A percentile compares a stretch with the other conserved stretches of the same genome.
phyloP scores from a whole-genome alignment of 257 asterid genomes.

The Ajuga chamaepitys region DNA sequence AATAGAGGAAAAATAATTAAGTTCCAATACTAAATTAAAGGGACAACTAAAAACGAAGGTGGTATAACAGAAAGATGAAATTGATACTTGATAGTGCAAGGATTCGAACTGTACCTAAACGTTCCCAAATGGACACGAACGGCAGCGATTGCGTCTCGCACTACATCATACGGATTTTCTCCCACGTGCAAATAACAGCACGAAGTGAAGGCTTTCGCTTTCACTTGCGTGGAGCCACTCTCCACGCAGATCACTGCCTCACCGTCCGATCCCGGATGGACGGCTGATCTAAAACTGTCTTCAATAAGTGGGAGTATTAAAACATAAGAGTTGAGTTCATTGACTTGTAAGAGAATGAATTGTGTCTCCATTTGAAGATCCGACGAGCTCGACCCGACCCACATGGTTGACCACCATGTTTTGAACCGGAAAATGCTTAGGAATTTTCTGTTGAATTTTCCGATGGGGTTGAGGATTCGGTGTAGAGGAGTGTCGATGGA shows the following conservation, averaged over 20 bases:
- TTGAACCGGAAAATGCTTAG: constrained; percentile 40
- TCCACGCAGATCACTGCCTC: constrained; percentile 24
- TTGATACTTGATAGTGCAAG: too few species aligned
- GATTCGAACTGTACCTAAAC: constrained; percentile 21
- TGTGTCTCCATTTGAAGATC: constrained; percentile 42
- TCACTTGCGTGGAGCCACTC: constrained; percentile 39
- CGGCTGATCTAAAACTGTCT: constrained; percentile 28
- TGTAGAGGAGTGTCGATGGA: constrained; percentile 19
- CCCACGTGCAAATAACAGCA: constrained; percentile 25
- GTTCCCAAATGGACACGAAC: constrained; percentile 30
- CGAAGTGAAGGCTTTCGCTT: constrained; percentile 18
- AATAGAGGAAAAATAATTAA: too few species aligned
- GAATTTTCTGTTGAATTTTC: constrained; percentile 28
- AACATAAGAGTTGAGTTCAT: constrained; percentile 27
- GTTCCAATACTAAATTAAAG: too few species aligned
- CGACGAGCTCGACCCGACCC: constrained; percentile 33
- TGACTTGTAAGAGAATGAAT: constrained; percentile 22
- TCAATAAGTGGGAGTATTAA: constrained; percentile 32
- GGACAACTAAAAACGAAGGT: too few species aligned
- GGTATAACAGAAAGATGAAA: too few species aligned
- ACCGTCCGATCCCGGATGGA: constrained; percentile 27
- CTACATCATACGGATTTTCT: constrained; percentile 28
- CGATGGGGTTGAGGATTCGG: constrained; percentile 31
- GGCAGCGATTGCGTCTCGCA: constrained; percentile 25
- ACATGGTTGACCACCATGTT: constrained; percentile 48